phyloP scores from a whole-genome alignment of 202 grass and related monocot species.

The Cymbopogon flexuosus region DNA sequence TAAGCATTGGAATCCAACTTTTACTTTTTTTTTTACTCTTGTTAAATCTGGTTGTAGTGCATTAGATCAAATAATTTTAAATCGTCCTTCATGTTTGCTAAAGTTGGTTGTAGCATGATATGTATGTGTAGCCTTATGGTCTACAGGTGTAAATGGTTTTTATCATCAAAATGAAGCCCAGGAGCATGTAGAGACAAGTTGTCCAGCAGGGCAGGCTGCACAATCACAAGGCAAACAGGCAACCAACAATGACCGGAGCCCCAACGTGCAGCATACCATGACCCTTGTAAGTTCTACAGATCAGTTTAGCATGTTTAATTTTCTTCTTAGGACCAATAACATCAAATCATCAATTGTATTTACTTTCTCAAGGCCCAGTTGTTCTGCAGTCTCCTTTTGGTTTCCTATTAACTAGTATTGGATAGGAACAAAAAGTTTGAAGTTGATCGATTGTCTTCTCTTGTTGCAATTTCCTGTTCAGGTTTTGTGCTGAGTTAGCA shows the following conservation, averaged over 20 bases:
- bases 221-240: slow-evolving; percentile 52
- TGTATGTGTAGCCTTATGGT: not conserved
- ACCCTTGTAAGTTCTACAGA: slow-evolving; percentile 47
- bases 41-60: slow-evolving; percentile 2
- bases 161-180: slow-evolving; percentile 36
- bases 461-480: slow-evolving; percentile 4
- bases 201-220: slow-evolving; percentile 41
- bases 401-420: slow-evolving; percentile 3
- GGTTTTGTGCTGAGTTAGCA: not conserved
- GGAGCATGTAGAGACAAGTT: slow-evolving; percentile 48
- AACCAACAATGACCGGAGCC: slow-evolving; percentile 29
- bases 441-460: not conserved
- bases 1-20: not conserved
- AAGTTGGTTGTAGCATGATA: not conserved
- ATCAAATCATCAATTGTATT: not conserved
- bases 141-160: slow-evolving; percentile 40
- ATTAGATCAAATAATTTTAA: slow-evolving; percentile 20
- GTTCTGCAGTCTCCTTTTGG: not conserved
- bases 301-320: slow-evolving; percentile 19
- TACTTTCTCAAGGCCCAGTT: not conserved
- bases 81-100: not conserved
- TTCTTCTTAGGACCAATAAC: not conserved
- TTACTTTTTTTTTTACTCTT: not conserved
- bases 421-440: not conserved
- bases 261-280: slow-evolving; percentile 27